Evolutionary conservation across 331 rosid genomes (phyloP).

Genomic region (Acacia concinna): DNA sequence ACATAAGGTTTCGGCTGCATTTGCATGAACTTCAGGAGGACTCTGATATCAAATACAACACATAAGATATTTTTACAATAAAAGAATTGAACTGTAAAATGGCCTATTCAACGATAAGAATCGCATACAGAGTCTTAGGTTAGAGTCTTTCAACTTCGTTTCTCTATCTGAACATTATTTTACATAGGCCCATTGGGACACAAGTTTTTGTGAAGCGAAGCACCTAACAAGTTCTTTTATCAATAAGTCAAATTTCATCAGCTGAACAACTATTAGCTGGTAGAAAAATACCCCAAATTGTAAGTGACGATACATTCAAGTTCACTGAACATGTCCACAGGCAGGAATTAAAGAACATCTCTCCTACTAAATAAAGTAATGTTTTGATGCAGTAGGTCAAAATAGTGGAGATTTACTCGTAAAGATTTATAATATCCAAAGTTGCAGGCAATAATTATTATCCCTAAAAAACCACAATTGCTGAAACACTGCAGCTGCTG

Average conservation of each 20-base stretch:
- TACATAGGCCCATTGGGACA: background rate
- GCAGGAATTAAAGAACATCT: background rate
- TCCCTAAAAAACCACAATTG: background rate
- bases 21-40: constrained; percentile 94
- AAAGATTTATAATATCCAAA: background rate
- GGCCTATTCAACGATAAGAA: constrained; percentile 7
- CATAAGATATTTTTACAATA: constrained; percentile 18
- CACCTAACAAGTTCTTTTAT: background rate
- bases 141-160: background rate
- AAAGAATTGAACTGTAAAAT: constrained; percentile 6
- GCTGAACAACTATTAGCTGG: background rate
- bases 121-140: background rate
- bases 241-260: constrained; percentile 19
- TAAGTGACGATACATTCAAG: constrained; percentile 22
- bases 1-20: constrained; percentile 91
- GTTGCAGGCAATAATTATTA: background rate
- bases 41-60: constrained; percentile 50
- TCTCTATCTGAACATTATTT: background rate
- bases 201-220: background rate
- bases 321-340: constrained; percentile 5
- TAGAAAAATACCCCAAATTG: constrained; percentile 4
- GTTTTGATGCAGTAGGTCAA: background rate
- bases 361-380: background rate
- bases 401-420: background rate
- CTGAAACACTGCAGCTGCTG: background rate